phyloP scores from a whole-genome alignment of 129 eudicot genomes.

The Arctium lappa region DNA sequence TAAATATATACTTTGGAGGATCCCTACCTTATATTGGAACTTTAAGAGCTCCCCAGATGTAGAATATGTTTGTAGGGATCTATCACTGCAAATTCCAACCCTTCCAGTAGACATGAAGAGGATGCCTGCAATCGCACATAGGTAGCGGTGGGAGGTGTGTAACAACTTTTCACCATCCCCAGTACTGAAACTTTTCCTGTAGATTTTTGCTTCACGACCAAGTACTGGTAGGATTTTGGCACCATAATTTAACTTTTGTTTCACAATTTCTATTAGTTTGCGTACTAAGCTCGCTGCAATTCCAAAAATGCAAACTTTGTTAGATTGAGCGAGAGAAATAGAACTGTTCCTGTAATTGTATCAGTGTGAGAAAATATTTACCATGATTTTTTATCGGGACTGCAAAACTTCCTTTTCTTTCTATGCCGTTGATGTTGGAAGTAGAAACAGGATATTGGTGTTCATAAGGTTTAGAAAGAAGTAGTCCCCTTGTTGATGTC shows the following conservation, averaged over 20 bases:
- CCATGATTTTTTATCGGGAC: slow-evolving; percentile 8
- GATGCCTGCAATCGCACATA: slow-evolving; percentile 37
- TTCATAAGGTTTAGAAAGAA: slow-evolving; percentile 20
- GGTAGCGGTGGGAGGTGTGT: slow-evolving; percentile 29
- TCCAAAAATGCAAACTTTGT: neutral
- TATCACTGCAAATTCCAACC: slow-evolving; percentile 34
- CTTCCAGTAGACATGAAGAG: slow-evolving; percentile 33
- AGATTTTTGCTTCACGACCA: slow-evolving; percentile 21
- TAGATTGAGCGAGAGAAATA: neutral
- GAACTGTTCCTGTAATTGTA: neutral
- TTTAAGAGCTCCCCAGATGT: slow-evolving; percentile 22
- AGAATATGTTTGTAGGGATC: slow-evolving; percentile 25
- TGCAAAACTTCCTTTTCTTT: slow-evolving; percentile 10
- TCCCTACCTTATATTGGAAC: slow-evolving; percentile 31
- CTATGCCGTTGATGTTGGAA: slow-evolving; percentile 2
- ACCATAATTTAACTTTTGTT: slow-evolving; percentile 36
- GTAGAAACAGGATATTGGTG: neutral
- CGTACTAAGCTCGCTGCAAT: slow-evolving; percentile 27
- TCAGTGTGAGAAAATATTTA: neutral
- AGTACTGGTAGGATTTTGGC: slow-evolving; percentile 24
- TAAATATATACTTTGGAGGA: neutral
- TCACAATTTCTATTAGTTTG: slow-evolving; percentile 28
- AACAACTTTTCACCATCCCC: slow-evolving; percentile 28
- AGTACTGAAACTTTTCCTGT: slow-evolving; percentile 21
- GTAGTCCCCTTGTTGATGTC: slow-evolving; percentile 16